Percentiles rank a stretch among this genome's conserved stretches.
Evolutionary conservation across 108 stramenopile species (phyloP).

Genomic region (Stephanodiscus triporus): DNA sequence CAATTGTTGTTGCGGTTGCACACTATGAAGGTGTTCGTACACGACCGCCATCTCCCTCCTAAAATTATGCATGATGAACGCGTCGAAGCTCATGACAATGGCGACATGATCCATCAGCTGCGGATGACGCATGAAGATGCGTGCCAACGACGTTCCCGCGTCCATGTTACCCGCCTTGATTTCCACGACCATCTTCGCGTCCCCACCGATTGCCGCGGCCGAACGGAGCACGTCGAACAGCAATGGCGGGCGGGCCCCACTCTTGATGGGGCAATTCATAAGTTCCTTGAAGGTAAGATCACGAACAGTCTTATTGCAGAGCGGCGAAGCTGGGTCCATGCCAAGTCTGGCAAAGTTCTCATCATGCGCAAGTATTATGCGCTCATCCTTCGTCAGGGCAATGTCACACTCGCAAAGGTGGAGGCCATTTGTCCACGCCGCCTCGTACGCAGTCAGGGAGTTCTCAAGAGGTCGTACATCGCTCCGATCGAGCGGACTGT

Average conservation of each 20-base stretch:
- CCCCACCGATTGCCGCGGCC: conserved; percentile 43
- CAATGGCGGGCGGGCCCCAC: conserved; percentile 53
- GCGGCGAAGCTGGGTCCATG: conserved; percentile 45
- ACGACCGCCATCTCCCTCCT: conserved; percentile 50
- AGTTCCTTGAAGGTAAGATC: conserved; percentile 51
- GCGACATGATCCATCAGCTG: conserved; percentile 52
- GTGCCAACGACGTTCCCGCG: conserved; percentile 33
- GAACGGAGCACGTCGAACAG: conserved; percentile 49
- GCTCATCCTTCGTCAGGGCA: conserved; percentile 49
- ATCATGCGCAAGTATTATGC: conserved; percentile 52
- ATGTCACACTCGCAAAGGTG: conserved; percentile 52
- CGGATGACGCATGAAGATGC: conserved; percentile 52
- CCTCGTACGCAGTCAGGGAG: conserved; percentile 50
- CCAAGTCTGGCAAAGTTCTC: conserved; percentile 54
- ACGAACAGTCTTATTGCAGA: conserved; percentile 43
- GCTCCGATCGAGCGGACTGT: conserved; percentile 45
- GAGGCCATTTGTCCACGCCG: conserved; percentile 50
- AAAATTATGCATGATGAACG: conserved; percentile 50
- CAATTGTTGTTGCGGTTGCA: conserved; percentile 2
- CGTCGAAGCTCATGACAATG: conserved; percentile 59
- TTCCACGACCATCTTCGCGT: conserved; percentile 55
- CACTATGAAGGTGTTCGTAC: conserved; percentile 33
- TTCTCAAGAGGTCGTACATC: conserved; percentile 52
- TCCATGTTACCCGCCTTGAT: conserved; percentile 54
- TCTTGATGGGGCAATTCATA: conserved; percentile 49